Evolutionary conservation across 2,329 filamentous ascomycete species (phyloP), one percentile per base, ranked within the genome.

Genomic region (Aspergillus aculeatus): DNA sequence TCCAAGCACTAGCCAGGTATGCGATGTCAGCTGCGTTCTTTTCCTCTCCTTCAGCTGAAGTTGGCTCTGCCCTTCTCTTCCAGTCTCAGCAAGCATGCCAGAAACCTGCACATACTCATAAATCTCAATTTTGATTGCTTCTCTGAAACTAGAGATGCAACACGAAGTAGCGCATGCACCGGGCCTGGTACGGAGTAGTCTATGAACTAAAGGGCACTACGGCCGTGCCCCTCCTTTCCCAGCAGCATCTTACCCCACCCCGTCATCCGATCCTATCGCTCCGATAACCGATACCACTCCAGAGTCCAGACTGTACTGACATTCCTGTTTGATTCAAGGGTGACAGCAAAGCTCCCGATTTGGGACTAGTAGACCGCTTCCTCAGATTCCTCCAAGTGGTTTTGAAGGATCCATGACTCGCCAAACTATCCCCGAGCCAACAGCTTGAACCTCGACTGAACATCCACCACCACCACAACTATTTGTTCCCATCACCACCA

Each of bases 71-170:
- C 38, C 35, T 16, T 5, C 11, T 12, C 14, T 16, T 16, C 4
- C 32, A 3, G 32, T 35, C 14, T 1, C 12, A 29, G 32, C 32
- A 35, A 35, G 16, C 32, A 35, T 35, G 11, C 32, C 32, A 5
- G 32, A 16, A 35, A 35, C 14, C 14, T 16, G 10, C 23, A 12
- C 38, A 29, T 57, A 38, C 51, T 55, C 47, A 47, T 47, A n/a
- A 59, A 57, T 62, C 26, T 29, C 7, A 31, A 57, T 50, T 54
- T 57, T 44, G 38, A 41, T 51, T 47, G 16, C 51, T 44, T 44
- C 38, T 12, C 38, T 19, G 38, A 35, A 16, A 35, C 32, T 35
- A 35, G 26, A 29, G 26, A 29, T 29, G 26, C 7, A 29, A 29
- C 26, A 29, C 26, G 7, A 3, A 29, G 26, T 2, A 29, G 26